Conservation (phyloP, 1,284 basidiomycete species). For the Salmacisia buchloeana region DNA sequence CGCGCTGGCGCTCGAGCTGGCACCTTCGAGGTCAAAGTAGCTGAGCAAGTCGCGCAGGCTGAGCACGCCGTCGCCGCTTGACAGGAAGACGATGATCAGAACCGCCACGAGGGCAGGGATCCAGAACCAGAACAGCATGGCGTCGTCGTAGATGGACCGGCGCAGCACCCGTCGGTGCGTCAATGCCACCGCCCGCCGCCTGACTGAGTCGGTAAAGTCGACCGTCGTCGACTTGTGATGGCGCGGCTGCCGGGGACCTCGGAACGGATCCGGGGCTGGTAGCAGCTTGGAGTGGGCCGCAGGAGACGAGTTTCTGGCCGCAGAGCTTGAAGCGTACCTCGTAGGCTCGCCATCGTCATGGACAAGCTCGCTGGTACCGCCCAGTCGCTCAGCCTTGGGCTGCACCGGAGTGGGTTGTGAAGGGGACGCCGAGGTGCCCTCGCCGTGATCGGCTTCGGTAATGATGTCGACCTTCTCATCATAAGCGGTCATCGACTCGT, state of each 20-base stretch:
- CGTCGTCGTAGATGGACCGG: slow-evolving; percentile 62
- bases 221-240: not conserved
- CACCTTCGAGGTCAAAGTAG: slow-evolving; percentile 23
- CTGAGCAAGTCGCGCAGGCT: slow-evolving; percentile 35
- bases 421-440: slow-evolving; percentile 50
- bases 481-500: slow-evolving; percentile 20
- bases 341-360: slow-evolving; percentile 20
- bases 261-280: not conserved
- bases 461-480: slow-evolving; percentile 23
- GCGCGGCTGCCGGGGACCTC: not conserved
- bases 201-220: not conserved
- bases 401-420: too few relatives aligned
- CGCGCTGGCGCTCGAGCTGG: not conserved
- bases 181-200: not conserved
- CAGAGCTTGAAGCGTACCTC: slow-evolving; percentile 52
- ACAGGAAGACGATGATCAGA: slow-evolving; percentile 49
- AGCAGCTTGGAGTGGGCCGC: slow-evolving; percentile 11
- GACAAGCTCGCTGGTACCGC: not conserved
- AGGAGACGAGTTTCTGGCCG: slow-evolving; percentile 16
- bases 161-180: not conserved
- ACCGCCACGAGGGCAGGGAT: slow-evolving; percentile 66
- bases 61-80: slow-evolving; percentile 37
- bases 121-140: slow-evolving; percentile 91
- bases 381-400: not conserved
- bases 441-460: slow-evolving; percentile 63